Evolutionary conservation across 306 rosid species (phyloP).

Genomic region (Parietaria judaica): DNA sequence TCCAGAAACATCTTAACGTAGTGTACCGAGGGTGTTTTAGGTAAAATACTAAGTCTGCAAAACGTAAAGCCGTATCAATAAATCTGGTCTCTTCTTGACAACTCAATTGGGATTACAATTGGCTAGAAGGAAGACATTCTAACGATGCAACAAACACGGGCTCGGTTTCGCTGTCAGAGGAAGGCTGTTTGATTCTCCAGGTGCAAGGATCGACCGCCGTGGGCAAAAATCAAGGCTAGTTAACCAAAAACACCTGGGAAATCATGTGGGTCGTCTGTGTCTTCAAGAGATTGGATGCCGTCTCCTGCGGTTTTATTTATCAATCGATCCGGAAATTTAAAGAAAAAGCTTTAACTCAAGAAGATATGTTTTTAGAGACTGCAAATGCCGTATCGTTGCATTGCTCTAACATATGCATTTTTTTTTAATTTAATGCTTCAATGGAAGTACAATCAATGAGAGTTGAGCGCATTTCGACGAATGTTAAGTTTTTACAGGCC

Average conservation of each 20-base stretch:
- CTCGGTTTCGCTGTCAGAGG: constrained; percentile 23
- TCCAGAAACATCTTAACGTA: no score
- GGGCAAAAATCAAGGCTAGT: constrained; percentile 56
- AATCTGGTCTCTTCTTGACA: constrained; percentile 27
- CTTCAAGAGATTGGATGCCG: constrained; percentile 74
- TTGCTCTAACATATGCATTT: no score
- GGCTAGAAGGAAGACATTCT: constrained; percentile 20
- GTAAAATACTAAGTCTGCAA: background rate
- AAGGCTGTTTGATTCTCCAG: constrained; percentile 22
- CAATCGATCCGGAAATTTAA: constrained; percentile 4
- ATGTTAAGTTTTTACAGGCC: no score
- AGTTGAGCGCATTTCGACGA: no score
- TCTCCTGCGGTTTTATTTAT: constrained; percentile 52
- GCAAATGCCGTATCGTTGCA: no score
- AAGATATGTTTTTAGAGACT: no score
- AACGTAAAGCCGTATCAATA: constrained; percentile 31
- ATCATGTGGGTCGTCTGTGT: constrained; percentile 28
- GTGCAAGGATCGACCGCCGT: constrained; percentile 31
- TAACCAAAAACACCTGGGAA: constrained; percentile 31
- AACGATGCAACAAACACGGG: constrained; percentile 12
- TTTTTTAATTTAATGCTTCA: no score
- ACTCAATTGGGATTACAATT: constrained; percentile 23
- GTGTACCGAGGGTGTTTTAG: no score
- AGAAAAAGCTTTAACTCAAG: no score
- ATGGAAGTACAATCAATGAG: no score